Base-by-base conservation (phyloP, 106 monocot species). In the Agapanthus africanus region DNA sequence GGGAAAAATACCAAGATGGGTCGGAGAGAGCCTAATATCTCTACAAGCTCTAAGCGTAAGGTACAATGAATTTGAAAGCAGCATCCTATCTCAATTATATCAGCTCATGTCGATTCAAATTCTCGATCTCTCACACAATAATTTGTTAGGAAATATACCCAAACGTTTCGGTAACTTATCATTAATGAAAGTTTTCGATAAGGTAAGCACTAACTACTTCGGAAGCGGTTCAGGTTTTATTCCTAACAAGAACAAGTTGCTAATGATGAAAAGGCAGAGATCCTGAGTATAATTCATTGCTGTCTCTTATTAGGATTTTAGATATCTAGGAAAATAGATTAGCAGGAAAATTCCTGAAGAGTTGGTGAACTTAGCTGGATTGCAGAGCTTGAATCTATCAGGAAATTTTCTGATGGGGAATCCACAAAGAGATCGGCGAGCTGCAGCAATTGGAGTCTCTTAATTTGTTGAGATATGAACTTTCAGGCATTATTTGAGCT, bases 1-100 rank as follows among this genome's bases (percentile, higher is more conserved):
- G 3, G 80, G 80, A 0, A 34, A 13, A 25, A 65, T 77, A 64
- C 85, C 85, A 5, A 36, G 46, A 10, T 85, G 81, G 85, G 41
- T 87, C 9, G 63, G 71, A 6, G 62, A 64, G 15, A 77, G 67
- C 39, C 44, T 72, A 32, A 54, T 63, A 44, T 54, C 18, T 4
- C 16, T 85, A 4, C 72, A 16, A 40, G 57, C 76, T 42, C 71
- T 85, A 13, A 47, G 78, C 40, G 40, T 85, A 15, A 50, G 71
- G 21, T 74, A 67, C 2, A 85, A 85, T 37, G 23, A 25, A 33
- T 79, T 85, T 8, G 11, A 0, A 7, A 70, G 77, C 7, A 6
- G 21, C 23, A 71, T 77, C 22, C 77, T 70, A 9, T 32, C 31
- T 11, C 25, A 71, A 21, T 36, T 77, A 22, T 65, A 63, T 0